Conservation (phyloP, 768 basidiomycete species). For the Galerina sulciceps region DNA sequence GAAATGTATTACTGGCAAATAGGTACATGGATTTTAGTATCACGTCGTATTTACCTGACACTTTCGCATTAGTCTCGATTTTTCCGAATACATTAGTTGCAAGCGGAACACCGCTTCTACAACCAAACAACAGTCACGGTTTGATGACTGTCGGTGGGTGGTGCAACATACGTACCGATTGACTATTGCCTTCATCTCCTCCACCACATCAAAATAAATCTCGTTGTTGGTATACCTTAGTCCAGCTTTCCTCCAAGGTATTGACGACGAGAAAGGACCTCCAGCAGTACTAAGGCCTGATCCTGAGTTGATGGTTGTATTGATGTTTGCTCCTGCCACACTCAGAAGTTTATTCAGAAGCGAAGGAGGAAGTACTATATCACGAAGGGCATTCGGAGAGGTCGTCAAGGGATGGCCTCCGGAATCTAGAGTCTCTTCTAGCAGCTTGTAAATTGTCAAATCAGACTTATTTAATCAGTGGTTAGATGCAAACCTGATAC, state of each 20-base stretch:
- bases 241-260: conserved; percentile 91
- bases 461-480: conserved; percentile 5
- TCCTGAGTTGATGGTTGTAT: conserved; percentile 48
- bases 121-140: background rate
- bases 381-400: conserved; percentile 85
- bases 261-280: conserved; percentile 81
- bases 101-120: conserved; percentile 70
- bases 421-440: conserved; percentile 95
- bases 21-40: conserved; percentile 1
- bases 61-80: conserved; percentile 74
- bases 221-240: conserved; percentile 87
- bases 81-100: conserved; percentile 74
- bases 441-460: conserved; percentile 52
- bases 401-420: conserved; percentile 93
- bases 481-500: conserved; percentile 72
- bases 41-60: conserved; percentile 62
- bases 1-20: conserved; percentile 7
- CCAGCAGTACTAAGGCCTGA: conserved; percentile 42
- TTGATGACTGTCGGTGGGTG: conserved; percentile 3
- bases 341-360: conserved; percentile 74
- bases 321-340: conserved; percentile 55
- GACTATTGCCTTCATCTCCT: conserved; percentile 79
- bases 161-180: conserved; percentile 59
- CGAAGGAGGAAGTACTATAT: conserved; percentile 92
- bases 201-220: conserved; percentile 89